Conservation (phyloP, 768 basidiomycete species). For the Termitomyces sp. region DNA sequence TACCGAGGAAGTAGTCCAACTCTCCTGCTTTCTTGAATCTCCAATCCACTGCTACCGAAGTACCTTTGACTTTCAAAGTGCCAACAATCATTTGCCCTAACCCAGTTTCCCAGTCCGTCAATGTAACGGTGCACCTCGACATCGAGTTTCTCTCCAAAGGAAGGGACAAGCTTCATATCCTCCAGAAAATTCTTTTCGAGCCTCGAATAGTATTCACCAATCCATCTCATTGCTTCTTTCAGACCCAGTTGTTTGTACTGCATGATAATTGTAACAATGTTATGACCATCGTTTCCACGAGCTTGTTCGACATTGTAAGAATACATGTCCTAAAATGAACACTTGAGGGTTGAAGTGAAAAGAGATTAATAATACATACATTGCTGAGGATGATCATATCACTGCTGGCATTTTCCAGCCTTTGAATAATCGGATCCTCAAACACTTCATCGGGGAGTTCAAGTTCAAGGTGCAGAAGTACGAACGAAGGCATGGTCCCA, state of each 20-base stretch:
- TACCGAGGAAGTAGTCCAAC: background rate
- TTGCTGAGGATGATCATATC: constrained; percentile 1
- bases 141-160: background rate
- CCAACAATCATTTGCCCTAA: background rate
- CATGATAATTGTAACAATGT: background rate
- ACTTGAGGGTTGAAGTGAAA: too few relatives aligned
- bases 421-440: background rate
- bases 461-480: background rate
- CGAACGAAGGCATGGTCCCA: background rate
- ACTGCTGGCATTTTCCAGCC: background rate
- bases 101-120: background rate
- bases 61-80: background rate
- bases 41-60: background rate
- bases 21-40: background rate
- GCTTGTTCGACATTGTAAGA: background rate
- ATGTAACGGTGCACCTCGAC: background rate
- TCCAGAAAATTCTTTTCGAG: background rate
- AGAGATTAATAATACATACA: background rate
- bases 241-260: background rate
- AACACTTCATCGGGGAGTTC: background rate
- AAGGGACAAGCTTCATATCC: background rate
- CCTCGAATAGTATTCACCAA: background rate
- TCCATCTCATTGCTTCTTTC: background rate
- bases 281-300: background rate
- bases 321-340: background rate